Base-by-base conservation (phyloP, 192 early-diverging fungal species). In the Linnemannia hyalina region DNA sequence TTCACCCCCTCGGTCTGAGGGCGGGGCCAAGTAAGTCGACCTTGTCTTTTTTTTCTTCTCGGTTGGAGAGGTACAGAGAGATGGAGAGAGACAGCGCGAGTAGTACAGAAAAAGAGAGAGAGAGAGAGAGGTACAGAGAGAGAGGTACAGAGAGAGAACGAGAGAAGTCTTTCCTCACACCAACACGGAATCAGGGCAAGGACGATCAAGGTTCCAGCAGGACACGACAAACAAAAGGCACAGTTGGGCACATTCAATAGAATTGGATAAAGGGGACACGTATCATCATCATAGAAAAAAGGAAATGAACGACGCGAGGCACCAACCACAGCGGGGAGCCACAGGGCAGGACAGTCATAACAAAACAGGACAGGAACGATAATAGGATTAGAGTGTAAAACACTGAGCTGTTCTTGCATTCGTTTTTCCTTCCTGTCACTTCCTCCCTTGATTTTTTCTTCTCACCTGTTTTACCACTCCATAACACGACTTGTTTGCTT, bases 1-100 rank as follows among this genome's bases (percentile, higher is more conserved):
- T 16, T 84, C 82, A 16, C 77, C 82, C 7, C 82, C 82, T 29
- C 18, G 73, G 29, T 84, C 82, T 47, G 82, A 84, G 41, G 75
- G 72, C 20, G 82, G 32, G 5, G 79, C 76, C 29, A 78, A 72
- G 77, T 79, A 84, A 47, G 70, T 75, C 23, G 35, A 13, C 20
- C 1, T 38, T 32, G 20, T 40, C 0, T 42, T 44, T 46, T 9
- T 72, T 10, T n/a, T n/a, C 46, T 72, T 44, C 7, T 55, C 22
- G 54, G 9, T 57, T 26, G 55, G n/a, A 10, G 3, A 57, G 55
- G 8, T 22, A 16, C 7, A n/a, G 54, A n/a, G 23, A 7, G 3
- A 15, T 22, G 6, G 49, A 3, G 20, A 52, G 52, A 55, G 35
- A 35, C 35, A 35, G 35, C 35, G 35, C 35, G 35, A 35, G 35